Percentiles rank a stretch among this genome's conserved stretches.
Evolutionary conservation across 192 early-diverging fungal genomes (phyloP).

Genomic region (Coemansia sp.): DNA sequence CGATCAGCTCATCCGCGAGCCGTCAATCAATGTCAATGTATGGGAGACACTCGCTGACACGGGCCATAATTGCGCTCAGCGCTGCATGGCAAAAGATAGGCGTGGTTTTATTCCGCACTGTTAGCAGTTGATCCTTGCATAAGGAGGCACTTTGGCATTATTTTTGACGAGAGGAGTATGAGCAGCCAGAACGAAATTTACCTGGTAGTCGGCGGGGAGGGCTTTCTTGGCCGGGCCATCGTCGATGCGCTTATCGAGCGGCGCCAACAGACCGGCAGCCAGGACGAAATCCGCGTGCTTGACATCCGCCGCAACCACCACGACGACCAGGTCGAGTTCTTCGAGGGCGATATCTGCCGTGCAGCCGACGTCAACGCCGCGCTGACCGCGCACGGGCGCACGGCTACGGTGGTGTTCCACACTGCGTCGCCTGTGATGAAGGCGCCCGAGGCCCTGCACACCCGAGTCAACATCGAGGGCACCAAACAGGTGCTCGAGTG

Average conservation of each 20-base stretch:
- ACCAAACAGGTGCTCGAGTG: slow-evolving; percentile 80
- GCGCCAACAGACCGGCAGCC: slow-evolving; percentile 8
- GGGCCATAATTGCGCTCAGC: too few species aligned
- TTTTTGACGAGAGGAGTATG: too few species aligned
- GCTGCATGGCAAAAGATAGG: too few species aligned
- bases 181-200: slow-evolving; percentile 50
- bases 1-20: too few species aligned
- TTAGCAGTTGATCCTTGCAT: too few species aligned
- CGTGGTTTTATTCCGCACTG: too few species aligned
- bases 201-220: slow-evolving; percentile 82
- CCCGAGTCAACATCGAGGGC: slow-evolving; percentile 79
- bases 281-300: slow-evolving; percentile 71
- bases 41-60: too few species aligned
- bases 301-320: slow-evolving; percentile 63
- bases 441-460: slow-evolving; percentile 65
- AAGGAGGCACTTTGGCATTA: too few species aligned
- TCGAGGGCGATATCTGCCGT: slow-evolving; percentile 60
- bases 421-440: slow-evolving; percentile 85
- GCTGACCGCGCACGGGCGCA: slow-evolving; percentile 16
- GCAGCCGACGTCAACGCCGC: neutral
- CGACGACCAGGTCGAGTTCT: slow-evolving; percentile 45
- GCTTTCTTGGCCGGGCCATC: slow-evolving; percentile 81
- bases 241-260: slow-evolving; percentile 67
- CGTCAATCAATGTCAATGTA: too few species aligned
- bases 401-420: slow-evolving; percentile 76